Evolutionary conservation across 352 stramenopile species (phyloP).

Genomic region (Phytophthora rubi): DNA sequence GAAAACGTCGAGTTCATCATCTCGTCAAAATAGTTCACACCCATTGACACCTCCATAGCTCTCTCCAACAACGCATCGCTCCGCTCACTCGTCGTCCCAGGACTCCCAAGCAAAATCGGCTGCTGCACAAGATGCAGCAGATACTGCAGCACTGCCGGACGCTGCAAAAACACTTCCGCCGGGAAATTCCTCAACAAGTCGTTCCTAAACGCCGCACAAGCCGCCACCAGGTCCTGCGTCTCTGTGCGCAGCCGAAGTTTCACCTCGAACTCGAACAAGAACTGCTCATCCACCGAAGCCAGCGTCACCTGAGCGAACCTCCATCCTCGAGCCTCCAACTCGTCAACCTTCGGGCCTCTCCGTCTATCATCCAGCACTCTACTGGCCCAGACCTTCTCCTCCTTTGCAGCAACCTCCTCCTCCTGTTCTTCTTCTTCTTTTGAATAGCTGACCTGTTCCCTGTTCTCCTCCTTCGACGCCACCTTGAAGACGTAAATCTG

Average conservation of each 20-base stretch:
- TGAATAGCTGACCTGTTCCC: neutral
- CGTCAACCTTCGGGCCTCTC: constrained; percentile 17
- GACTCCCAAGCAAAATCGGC: constrained; percentile 50
- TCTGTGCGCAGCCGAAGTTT: constrained; percentile 61
- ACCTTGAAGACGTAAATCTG: constrained; percentile 48
- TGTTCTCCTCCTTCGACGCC: neutral
- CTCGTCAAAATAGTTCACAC: constrained; percentile 83
- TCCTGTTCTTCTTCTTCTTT: constrained; percentile 2
- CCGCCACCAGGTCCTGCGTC: constrained; percentile 53
- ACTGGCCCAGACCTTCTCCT: constrained; percentile 1
- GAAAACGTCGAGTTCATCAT: constrained; percentile 49
- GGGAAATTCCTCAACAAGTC: constrained; percentile 74
- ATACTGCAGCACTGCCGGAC: constrained; percentile 60
- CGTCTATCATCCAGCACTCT: constrained; percentile 6
- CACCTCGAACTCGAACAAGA: constrained; percentile 84
- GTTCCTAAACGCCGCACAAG: constrained; percentile 58
- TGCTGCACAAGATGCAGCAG: constrained; percentile 71
- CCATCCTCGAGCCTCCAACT: constrained; percentile 59
- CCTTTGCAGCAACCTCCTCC: neutral
- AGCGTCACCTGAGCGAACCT: constrained; percentile 60
- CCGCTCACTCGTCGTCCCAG: neutral
- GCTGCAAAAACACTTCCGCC: constrained; percentile 70
- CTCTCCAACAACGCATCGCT: constrained; percentile 15
- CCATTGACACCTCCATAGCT: constrained; percentile 43
- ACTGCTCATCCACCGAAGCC: constrained; percentile 66